Conservation (phyloP, 2,329 filamentous ascomycete genomes). For the Alternaria solani region DNA sequence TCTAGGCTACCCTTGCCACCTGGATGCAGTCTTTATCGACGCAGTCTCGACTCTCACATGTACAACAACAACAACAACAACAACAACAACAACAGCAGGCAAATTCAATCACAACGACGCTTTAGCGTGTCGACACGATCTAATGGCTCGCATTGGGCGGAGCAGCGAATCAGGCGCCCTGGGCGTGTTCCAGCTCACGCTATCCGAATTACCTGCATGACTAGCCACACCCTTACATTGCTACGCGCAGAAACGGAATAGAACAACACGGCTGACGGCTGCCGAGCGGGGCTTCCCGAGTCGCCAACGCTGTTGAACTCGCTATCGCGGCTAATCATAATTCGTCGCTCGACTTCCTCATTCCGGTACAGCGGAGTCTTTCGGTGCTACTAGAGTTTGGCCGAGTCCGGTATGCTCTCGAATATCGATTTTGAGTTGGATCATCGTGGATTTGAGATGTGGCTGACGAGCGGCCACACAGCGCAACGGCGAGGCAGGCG, state of each 20-base stretch:
- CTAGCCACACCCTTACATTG: constrained; percentile 24
- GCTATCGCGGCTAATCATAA: constrained; percentile 19
- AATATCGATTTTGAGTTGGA: constrained; percentile 4
- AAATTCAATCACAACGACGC: constrained; percentile 6
- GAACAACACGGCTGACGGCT: constrained; percentile 24
- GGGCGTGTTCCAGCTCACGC: constrained; percentile 16
- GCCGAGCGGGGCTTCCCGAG: constrained; percentile 35
- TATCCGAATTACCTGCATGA: constrained; percentile 33
- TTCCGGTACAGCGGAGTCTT: constrained; percentile 8
- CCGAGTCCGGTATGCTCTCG: background rate
- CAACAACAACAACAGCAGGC: background rate
- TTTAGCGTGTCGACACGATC: constrained; percentile 6
- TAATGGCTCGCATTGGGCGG: constrained; percentile 2
- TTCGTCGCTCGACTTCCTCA: constrained; percentile 11
- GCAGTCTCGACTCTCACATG: background rate
- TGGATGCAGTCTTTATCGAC: background rate
- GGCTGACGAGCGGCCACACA: background rate
- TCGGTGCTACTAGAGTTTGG: constrained; percentile 4
- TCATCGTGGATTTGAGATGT: constrained; percentile 1
- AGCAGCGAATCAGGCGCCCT: constrained; percentile 18
- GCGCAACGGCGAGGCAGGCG: background rate
- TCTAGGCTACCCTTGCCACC: background rate
- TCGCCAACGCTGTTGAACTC: constrained; percentile 16
- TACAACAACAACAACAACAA: background rate
- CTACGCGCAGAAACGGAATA: constrained; percentile 10